Base-by-base conservation (phyloP, 2,329 filamentous ascomycete species). In the Sporothrix schenckii region DNA sequence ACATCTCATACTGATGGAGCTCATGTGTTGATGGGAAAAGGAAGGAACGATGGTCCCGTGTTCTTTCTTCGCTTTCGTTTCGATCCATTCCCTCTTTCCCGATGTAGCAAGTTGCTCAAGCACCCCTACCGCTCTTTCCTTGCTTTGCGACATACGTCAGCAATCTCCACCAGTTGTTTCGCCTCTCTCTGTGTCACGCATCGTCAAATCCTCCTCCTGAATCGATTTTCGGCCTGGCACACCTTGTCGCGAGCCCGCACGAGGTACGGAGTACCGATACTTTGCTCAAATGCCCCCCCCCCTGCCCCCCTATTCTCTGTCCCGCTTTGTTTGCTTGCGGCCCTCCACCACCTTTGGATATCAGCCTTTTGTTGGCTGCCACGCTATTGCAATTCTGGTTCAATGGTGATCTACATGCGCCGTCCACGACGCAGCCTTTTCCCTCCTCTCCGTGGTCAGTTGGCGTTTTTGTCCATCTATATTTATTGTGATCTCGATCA, bases 361-460 rank as follows among this genome's bases (percentile, higher is more conserved):
- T 34, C 47, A 44, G 44, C 61, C 49, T 19, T 21, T 52, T 24
- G 49, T 39, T 52, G 16, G 63, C 47, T 39, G n/a, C 47, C 41
- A 44, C 3, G 41, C 11, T 44, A 11, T 14, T 44, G 41, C 41
- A 10, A 10, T 53, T 53, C 27, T 49, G 49, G 47, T 66, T 52
- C 30, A 53, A 53, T 66, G 63, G 44, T 16, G 63, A 52, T 66
- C 63, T 47, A 44, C 63, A 65, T 21, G 63, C 63, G 63, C 61
- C 44, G 27, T 66, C 27, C n/a, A n/a, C 44, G 44, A 50, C 61
- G 41, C 63, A 19, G 47, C 16, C 49, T 30, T 39, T 66, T 16
- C 5, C 49, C 49, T n/a, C 14, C 27, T 21, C 61, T 66, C 47
- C 39, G 16, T 49, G 9, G 16, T 6, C 47, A 41, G 24, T 52